Evolutionary conservation across 257 asterid species (phyloP), one percentile per base, ranked within the genome.

Genomic region (Solanum medicagineum): DNA sequence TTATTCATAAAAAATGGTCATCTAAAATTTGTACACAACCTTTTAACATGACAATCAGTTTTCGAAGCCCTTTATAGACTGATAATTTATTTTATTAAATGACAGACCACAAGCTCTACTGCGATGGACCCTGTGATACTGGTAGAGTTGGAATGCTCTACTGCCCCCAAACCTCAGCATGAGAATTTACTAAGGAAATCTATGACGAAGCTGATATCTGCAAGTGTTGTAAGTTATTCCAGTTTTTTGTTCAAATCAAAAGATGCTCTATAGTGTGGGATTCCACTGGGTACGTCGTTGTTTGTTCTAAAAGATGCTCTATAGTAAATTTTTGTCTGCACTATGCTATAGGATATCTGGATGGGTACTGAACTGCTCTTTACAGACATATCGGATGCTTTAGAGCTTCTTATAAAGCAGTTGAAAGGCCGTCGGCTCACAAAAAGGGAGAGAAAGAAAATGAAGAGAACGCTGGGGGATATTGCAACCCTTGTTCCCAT

Each of bases 281-380:
- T 32, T 32, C 36, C 36, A 32, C 36, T 32, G 36, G 36, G 36
- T 32, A 32, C 3, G 36, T 32, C 36, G 36, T 32, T 3, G 36
- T 32, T 32, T 32, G 36, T 32, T 32, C 3, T 32, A 26, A 55
- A 49, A 51, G 40, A 12, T 70, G 83, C 49, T 24, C 32, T 24
- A 59, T 77, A 49, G 42, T 22, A 11, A 77, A 65, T 69, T 82
- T 62, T 22, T 85, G 45, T 40, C 44, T 88, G 85, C 45, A 29
- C 51, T 56, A 22, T 86, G 60, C 80, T 87, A 85, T 86, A 95
- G 98, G 92, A 93, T 86, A 85, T 89, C 8, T 93, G 93, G 97
- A 93, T 94, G 93, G 98, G 98, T 11, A 93, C 97, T 56, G 94
- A 88, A 82, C 85, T 93, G 85, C 94, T 95, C 73, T 90, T 87